Conservation (phyloP, 2,329 filamentous ascomycete species). For the Xylariomycetidae sp. region DNA sequence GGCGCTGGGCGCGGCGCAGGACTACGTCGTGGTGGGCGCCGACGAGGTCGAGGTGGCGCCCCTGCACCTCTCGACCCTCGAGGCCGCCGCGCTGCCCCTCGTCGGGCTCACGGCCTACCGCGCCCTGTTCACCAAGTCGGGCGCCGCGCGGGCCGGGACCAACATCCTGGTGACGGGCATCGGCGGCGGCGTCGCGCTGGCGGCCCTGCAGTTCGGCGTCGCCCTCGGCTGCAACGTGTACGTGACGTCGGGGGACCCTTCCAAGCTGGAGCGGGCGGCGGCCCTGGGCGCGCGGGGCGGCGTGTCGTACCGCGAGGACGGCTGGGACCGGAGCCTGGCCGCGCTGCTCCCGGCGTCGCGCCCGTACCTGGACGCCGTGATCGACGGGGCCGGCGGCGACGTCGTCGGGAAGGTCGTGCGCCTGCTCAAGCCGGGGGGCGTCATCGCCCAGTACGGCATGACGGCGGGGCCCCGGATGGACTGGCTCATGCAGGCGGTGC, state of each 20-base stretch:
- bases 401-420: conserved; percentile 62
- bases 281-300: conserved; percentile 74
- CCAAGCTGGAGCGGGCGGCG: conserved; percentile 70
- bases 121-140: conserved; percentile 72
- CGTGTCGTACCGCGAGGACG: conserved; percentile 72
- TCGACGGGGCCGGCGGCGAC: conserved; percentile 89
- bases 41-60: conserved; percentile 63
- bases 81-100: conserved; percentile 77
- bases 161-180: conserved; percentile 86
- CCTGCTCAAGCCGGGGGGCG: conserved; percentile 74
- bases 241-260: conserved; percentile 70
- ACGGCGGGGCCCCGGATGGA: conserved; percentile 80
- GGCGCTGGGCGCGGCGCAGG: conserved; percentile 61
- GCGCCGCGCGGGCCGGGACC: conserved; percentile 55
- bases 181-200: conserved; percentile 84
- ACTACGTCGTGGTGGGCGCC: conserved; percentile 67
- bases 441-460: conserved; percentile 90
- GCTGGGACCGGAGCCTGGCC: conserved; percentile 75
- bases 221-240: conserved; percentile 73
- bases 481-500: conserved; percentile 75
- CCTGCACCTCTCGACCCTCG: conserved; percentile 61
- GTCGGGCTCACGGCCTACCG: conserved; percentile 84
- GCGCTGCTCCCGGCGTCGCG: conserved; percentile 58
- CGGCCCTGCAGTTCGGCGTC: conserved; percentile 74
- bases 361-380: conserved; percentile 72